phyloP scores from a whole-genome alignment of 2,329 filamentous ascomycete species.

The Helicocarpus griseus region DNA sequence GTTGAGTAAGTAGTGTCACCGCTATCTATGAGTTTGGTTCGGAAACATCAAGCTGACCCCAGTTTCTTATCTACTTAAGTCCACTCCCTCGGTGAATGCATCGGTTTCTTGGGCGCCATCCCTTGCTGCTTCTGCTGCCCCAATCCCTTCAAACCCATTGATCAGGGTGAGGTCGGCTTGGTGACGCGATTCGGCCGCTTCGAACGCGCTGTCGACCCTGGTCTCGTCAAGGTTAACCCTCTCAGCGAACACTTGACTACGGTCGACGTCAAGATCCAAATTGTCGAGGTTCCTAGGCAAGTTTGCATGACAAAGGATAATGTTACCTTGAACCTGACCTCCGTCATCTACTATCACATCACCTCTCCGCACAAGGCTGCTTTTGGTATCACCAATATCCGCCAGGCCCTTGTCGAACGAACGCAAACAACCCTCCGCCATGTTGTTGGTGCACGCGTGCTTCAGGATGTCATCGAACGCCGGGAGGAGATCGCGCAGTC shows the following conservation, averaged over 20 bases:
- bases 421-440: constrained; percentile 97
- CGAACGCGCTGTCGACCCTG: constrained; percentile 90
- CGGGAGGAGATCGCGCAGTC: constrained; percentile 93
- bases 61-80: constrained; percentile 37
- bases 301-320: constrained; percentile 99
- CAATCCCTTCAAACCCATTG: constrained; percentile 89
- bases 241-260: constrained; percentile 81
- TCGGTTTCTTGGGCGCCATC: constrained; percentile 75
- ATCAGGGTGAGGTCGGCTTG: constrained; percentile 87
- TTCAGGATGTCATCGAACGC: constrained; percentile 97
- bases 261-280: constrained; percentile 98
- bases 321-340: constrained; percentile 84
- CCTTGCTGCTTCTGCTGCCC: constrained; percentile 88
- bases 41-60: constrained; percentile 2
- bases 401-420: constrained; percentile 91
- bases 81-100: constrained; percentile 60
- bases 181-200: constrained; percentile 93
- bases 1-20: constrained; percentile 57
- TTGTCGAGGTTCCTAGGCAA: constrained; percentile 89
- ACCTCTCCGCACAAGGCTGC: constrained; percentile 90
- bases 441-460: constrained; percentile 86
- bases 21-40: not conserved
- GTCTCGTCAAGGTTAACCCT: constrained; percentile 94
- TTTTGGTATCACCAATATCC: constrained; percentile 90
- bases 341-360: constrained; percentile 99